Evolutionary conservation across 2,329 filamentous ascomycete genomes (phyloP).

Genomic region (Venturia carpophila): DNA sequence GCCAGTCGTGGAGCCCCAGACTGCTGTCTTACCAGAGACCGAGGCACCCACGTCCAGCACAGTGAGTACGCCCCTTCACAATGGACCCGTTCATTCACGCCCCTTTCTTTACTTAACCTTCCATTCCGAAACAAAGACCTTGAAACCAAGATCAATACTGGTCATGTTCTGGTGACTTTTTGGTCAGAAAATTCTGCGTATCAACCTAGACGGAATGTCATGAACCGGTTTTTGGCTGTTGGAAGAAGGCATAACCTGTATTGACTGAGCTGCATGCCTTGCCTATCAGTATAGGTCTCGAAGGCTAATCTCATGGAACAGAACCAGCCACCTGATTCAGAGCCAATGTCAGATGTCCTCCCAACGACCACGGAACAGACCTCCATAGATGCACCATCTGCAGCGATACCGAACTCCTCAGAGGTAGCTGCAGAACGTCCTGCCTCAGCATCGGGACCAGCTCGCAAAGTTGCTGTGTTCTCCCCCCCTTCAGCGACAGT

Average conservation of each 20-base stretch:
- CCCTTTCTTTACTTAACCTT: too few species aligned
- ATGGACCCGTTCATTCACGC: too few species aligned
- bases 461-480: constrained; percentile 51
- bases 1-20: constrained; percentile 13
- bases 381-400: constrained; percentile 20
- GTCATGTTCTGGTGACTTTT: too few species aligned
- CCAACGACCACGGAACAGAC: constrained; percentile 20
- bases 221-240: too few species aligned
- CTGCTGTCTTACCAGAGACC: not conserved
- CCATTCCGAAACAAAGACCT: too few species aligned
- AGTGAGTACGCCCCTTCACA: not conserved
- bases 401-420: constrained; percentile 25
- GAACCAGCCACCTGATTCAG: not conserved
- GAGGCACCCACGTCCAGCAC: constrained; percentile 10
- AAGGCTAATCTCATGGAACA: not conserved
- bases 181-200: too few species aligned
- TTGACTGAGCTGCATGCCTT: not conserved
- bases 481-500: constrained; percentile 66
- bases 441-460: constrained; percentile 11
- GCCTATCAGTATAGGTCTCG: not conserved
- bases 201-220: too few species aligned
- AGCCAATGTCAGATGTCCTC: constrained; percentile 12
- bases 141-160: too few species aligned
- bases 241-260: too few species aligned
- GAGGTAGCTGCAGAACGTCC: constrained; percentile 22